These are phyloP conservation scores for Paramarasmius palmivorus DNA, from an alignment of 1,284 basidiomycete genomes.

Conservation along the genomic window DNA sequence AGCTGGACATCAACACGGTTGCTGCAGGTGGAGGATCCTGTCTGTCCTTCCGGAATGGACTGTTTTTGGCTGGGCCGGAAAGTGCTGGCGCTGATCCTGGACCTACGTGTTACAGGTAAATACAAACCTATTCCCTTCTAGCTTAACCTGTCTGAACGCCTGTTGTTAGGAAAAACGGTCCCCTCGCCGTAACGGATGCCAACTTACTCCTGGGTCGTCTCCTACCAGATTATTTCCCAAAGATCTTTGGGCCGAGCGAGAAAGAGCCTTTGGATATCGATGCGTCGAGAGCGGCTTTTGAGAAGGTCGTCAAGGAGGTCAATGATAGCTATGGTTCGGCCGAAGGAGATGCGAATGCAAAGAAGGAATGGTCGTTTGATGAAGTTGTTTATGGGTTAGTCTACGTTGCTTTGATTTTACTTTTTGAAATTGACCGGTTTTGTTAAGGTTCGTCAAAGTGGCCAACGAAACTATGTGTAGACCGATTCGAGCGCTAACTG, in stretches of 20 bases:
- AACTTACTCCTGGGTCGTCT: conserved; percentile 84
- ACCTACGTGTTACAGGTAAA: conserved; percentile 80
- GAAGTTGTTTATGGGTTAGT: conserved; percentile 86
- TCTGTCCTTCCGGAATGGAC: conserved; percentile 77
- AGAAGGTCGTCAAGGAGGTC: conserved; percentile 66
- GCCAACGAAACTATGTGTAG: conserved; percentile 94
- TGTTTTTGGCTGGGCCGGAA: conserved; percentile 83
- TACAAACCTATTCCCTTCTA: conserved; percentile 13
- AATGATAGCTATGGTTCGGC: conserved; percentile 50
- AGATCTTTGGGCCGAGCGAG: conserved; percentile 87
- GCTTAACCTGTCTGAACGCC: neutral
- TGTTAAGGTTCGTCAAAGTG: conserved; percentile 81
- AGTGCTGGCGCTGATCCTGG: conserved; percentile 86
- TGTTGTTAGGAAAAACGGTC: conserved; percentile 88
- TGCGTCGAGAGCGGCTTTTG: conserved; percentile 66
- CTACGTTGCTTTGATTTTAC: neutral
- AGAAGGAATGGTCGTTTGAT: conserved; percentile 66
- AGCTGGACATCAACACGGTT: conserved; percentile 87
- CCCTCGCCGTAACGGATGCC: conserved; percentile 84
- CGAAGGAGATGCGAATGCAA: neutral
- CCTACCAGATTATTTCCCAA: conserved; percentile 82
- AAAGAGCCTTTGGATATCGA: conserved; percentile 78
- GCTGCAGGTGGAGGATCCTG: conserved; percentile 89
- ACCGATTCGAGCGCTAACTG: conserved; percentile 90
- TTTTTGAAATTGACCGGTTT: neutral